Evolutionary conservation across 495 filamentous ascomycete genomes (phyloP).

Genomic region (Glarea lozoyensis): DNA sequence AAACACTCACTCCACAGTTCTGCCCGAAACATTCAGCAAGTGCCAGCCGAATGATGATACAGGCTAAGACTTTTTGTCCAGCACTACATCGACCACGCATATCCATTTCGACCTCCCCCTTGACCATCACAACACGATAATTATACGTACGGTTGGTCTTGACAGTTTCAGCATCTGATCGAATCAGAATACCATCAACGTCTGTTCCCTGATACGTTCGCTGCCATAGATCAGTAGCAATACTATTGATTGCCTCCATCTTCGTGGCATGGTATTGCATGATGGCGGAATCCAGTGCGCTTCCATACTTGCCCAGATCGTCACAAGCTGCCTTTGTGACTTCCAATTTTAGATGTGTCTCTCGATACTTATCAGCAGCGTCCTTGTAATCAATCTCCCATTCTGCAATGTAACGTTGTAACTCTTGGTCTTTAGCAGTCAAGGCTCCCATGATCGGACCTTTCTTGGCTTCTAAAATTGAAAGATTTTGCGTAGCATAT

Average conservation of each 20-base stretch:
- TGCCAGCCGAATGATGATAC: conserved; percentile 95
- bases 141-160: conserved; percentile 86
- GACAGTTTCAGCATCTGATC: conserved; percentile 55
- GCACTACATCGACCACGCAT: conserved; percentile 98
- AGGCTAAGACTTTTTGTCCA: conserved; percentile 90
- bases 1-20: conserved; percentile 63
- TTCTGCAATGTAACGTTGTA: conserved; percentile 58
- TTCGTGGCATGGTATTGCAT: conserved; percentile 93
- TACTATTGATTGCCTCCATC: conserved; percentile 98
- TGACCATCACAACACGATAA: conserved; percentile 97
- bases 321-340: conserved; percentile 89
- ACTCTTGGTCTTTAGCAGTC: conserved; percentile 72
- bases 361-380: conserved; percentile 73
- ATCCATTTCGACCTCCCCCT: conserved; percentile 95
- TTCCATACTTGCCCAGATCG: conserved; percentile 71
- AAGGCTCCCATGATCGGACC: conserved; percentile 57
- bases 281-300: conserved; percentile 85
- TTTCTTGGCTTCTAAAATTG: conserved; percentile 41
- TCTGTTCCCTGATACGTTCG: conserved; percentile 95
- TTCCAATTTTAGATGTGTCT: conserved; percentile 82
- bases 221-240: conserved; percentile 92
- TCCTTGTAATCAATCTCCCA: conserved; percentile 83
- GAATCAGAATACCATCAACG: conserved; percentile 92
- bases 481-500: conserved; percentile 49
- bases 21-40: conserved; percentile 94